Base-by-base conservation (phyloP, 139 green algal species). In the Chara braunii region DNA sequence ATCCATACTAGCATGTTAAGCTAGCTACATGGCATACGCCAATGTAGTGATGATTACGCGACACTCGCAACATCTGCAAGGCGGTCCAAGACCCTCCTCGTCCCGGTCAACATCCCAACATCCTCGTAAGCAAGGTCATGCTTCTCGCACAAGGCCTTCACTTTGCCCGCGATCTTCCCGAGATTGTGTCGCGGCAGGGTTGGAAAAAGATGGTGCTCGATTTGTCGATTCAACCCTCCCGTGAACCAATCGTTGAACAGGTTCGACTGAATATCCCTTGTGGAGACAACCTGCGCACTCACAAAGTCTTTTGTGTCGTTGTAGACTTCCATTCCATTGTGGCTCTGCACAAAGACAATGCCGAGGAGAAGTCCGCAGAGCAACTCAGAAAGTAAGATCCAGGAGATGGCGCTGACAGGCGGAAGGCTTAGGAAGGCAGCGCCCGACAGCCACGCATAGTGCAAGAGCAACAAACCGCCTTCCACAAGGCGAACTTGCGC, bases 201-300 rank as follows among this genome's bases (percentile, higher is more conserved):
- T 33, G 86, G 86, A 68, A 89, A 92, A 54, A 90, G 65, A 66
- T 92, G 86, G 71, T 92, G 86, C 77, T 89, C 85, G 36, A 92
- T 85, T 70, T 92, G 86, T 30, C 81, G 80, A 68, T 92, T 92
- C 18, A 92, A 66, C 23, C 85, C 86, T 3, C 86, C 76, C 34
- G 78, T 84, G 71, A 89, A 81, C 80, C 81, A 88, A 76, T 89
- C 75, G 28, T 82, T 80, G 37, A 79, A 82, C 3, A 75, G n/a
- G 36, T 37, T 52, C 8, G 60, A 36, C 8, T 67, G 30, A 31
- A 90, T 84, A 70, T 90, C 74, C 24, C 84, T 73, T 7, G 84
- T 90, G 36, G 79, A 82, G 14, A 88, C 73, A 12, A 88, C 55
- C 74, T 90, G 84, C 22, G 74, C 64, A 29, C 62, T 83, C 43